Base-by-base conservation (phyloP, 495 filamentous ascomycete species). In the Penicillium nucicola region DNA sequence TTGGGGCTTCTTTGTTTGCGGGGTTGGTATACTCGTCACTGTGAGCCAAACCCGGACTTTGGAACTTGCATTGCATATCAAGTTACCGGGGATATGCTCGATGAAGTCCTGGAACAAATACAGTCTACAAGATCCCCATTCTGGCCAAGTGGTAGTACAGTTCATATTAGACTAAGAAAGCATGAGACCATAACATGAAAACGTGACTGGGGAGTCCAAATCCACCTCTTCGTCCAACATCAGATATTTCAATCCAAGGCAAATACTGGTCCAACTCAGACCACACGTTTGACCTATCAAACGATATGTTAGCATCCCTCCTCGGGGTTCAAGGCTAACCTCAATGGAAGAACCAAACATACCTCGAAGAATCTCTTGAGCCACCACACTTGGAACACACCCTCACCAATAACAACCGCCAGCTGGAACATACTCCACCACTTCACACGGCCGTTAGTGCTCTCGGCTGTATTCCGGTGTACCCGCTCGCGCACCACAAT, bases 351-450 rank as follows among this genome's bases (percentile, higher is more conserved):
- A 2, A 36, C 37, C 5, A 14, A 39, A 62, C 67, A 53, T 22
- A 96, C 92, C 88, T 98, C 93, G 66, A 98, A 98, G 77, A 98
- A 97, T 63, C 95, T 77, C 79, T 95, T 92, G 69, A 98, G 66
- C 89, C 93, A 98, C 93, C 95, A 97, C 53, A 98, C 95, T 74
- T 98, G 93, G 78, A 97, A 98, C 42, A 97, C 76, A 60, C 90
- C 90, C 77, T 96, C 89, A 38, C 87, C 93, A 51, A 93, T 77
- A 40, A 98, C 80, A 47, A 98, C 87, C 43, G 84, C 81, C 49
- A 98, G 79, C 71, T 97, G 91, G 72, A 97, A 97, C 53, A 97
- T 81, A 67, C 92, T 97, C 95, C 95, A 98, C 93, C 93, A 98
- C 74, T 98, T 98, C 52, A 98, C 93, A 45, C 93, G 77, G 53